Percentiles rank a stretch among this genome's conserved stretches.
These are phyloP conservation scores for Exsudoporus frostii DNA, from an alignment of 768 basidiomycete species.

Conservation along the genomic window DNA sequence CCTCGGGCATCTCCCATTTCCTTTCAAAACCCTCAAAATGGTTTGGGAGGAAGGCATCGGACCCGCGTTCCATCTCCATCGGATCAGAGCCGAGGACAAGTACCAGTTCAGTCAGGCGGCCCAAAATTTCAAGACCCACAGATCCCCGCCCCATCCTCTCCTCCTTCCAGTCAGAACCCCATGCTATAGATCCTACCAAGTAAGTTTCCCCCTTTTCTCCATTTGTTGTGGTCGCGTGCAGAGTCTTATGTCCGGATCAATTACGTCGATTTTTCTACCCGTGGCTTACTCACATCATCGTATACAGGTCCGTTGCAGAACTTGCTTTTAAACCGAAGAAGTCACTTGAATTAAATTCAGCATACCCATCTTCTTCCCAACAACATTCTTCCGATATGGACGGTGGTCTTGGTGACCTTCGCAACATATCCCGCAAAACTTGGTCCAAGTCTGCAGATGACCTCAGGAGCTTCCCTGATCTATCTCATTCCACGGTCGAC, in stretches of 20 bases:
- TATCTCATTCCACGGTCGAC: constrained; percentile 37
- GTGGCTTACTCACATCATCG: constrained; percentile 21
- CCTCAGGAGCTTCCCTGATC: constrained; percentile 51
- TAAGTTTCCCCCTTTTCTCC: constrained; percentile 34
- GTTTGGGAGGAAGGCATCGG: constrained; percentile 62
- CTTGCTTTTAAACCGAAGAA: constrained; percentile 46
- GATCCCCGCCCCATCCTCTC: constrained; percentile 73
- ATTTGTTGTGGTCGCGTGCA: constrained; percentile 5
- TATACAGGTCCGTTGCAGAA: constrained; percentile 61
- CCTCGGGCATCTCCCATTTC: constrained; percentile 61
- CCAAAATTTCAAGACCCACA: constrained; percentile 81
- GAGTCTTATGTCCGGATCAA: background rate
- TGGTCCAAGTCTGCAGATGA: constrained; percentile 86
- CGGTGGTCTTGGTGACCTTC: constrained; percentile 60
- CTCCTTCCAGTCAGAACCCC: constrained; percentile 43
- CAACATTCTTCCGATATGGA: constrained; percentile 29
- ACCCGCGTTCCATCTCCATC: constrained; percentile 42
- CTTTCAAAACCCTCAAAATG: constrained; percentile 68
- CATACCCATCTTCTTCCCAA: constrained; percentile 29
- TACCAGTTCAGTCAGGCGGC: constrained; percentile 52
- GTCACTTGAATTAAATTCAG: constrained; percentile 43
- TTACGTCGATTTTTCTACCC: constrained; percentile 3
- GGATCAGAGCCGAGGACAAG: constrained; percentile 49
- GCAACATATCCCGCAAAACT: constrained; percentile 61
- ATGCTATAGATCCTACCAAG: constrained; percentile 50